Conservation (phyloP, 2,329 filamentous ascomycete genomes). For the Amesomyces nigricolor region DNA sequence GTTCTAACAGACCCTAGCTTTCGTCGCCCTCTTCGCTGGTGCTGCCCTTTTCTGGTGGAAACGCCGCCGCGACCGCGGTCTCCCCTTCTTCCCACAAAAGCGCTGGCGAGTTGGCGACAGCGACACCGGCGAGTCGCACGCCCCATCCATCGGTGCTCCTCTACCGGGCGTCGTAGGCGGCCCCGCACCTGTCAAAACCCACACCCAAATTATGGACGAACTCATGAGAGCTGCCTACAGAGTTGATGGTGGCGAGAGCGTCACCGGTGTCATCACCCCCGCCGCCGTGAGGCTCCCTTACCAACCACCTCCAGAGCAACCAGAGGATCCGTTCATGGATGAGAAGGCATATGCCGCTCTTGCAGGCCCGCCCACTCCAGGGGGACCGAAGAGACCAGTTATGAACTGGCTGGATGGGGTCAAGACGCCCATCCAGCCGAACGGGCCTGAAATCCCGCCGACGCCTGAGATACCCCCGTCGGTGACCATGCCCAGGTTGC, state of each 20-base stretch:
- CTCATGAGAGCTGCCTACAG: conserved; percentile 23
- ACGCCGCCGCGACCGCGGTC: conserved; percentile 14
- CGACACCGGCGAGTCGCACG: background rate
- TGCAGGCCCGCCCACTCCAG: conserved; percentile 10
- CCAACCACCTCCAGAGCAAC: background rate
- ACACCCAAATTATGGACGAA: conserved; percentile 24
- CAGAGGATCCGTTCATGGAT: conserved; percentile 12
- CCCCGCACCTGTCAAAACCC: conserved; percentile 17
- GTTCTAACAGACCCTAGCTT: conserved; percentile 19
- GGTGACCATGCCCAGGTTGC: background rate
- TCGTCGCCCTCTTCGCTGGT: conserved; percentile 14
- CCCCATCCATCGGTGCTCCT: conserved; percentile 5
- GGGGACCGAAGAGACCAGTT: conserved; percentile 12
- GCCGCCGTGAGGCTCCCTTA: background rate
- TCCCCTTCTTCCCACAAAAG: conserved; percentile 11
- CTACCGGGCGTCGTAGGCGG: conserved; percentile 2
- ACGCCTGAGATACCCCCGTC: conserved; percentile 3
- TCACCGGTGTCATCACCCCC: conserved; percentile 8
- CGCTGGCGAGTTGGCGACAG: conserved; percentile 5
- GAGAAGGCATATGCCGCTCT: conserved; percentile 21
- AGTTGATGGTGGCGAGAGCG: conserved; percentile 12
- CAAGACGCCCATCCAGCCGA: conserved; percentile 18
- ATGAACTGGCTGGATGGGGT: conserved; percentile 19
- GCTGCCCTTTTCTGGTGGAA: conserved; percentile 18
- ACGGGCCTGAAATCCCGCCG: conserved; percentile 17